phyloP scores from a whole-genome alignment of 306 rosid genomes.

The Trichosanthes cucumerina region DNA sequence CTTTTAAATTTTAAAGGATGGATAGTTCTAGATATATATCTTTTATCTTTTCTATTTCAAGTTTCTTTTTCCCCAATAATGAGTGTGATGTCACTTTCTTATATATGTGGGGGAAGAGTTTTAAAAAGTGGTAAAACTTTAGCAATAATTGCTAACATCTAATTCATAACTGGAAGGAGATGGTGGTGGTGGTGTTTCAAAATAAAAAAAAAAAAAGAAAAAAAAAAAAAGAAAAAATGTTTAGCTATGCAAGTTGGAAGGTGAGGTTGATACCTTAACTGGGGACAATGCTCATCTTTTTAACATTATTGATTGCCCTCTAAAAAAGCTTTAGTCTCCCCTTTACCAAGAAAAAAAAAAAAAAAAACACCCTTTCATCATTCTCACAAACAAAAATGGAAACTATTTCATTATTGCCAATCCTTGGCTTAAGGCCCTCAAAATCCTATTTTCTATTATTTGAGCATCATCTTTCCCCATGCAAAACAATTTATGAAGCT shows the following conservation, averaged over 20 bases:
- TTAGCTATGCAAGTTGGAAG: not conserved
- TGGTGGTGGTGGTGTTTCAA: not conserved
- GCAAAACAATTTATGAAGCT: not conserved
- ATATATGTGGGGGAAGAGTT: not conserved
- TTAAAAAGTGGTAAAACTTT: not conserved
- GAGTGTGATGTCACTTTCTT: not conserved
- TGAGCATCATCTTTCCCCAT: not conserved
- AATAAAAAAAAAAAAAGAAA: not conserved
- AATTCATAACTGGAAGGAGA: not conserved
- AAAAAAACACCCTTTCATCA: not conserved
- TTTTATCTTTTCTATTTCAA: not conserved
- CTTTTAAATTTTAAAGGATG: too few relatives aligned
- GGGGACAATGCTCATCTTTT: not conserved
- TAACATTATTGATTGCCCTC: not conserved
- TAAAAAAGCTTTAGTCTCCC: not conserved
- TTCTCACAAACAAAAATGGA: constrained; percentile 3
- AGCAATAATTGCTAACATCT: not conserved
- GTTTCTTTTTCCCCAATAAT: not conserved
- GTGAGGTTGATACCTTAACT: constrained; percentile 5
- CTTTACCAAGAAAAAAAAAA: not conserved
- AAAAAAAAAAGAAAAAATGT: not conserved
- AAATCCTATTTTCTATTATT: not conserved
- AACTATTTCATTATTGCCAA: constrained; percentile 8
- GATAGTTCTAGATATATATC: not conserved
- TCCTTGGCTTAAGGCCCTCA: constrained; percentile 1